Evolutionary conservation across 768 basidiomycete genomes (phyloP), one percentile per base, ranked within the genome.

Genomic region (Serendipita sp.): DNA sequence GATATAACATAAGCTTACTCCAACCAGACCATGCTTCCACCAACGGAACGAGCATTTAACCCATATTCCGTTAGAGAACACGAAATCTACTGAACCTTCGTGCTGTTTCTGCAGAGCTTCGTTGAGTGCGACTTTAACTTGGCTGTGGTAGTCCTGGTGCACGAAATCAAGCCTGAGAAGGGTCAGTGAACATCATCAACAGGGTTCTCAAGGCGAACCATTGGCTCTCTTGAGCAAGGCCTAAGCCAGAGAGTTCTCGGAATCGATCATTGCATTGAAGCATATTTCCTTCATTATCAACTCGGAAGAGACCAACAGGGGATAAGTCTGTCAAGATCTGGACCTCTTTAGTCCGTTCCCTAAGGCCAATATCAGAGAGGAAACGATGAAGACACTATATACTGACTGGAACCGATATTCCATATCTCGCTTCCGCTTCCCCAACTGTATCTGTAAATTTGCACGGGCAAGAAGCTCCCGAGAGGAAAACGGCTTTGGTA

Each of bases 401-500:
- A 36, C 41, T 60, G 16, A 47, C 65, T 38, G 32, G 10, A 18
- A 48, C 2, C 65, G 41, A 38, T 63, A 65, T 60, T 69, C 68
- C 52, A 69, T 58, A 45, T 71, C 70, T 3, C 58, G 46, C 63
- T 66, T 68, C 10, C 71, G 70, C 62, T 77, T 77, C 16, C 76
- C 76, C 5, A 77, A 68, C 45, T 76, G 75, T 63, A 76, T 70
- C 51, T 77, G 76, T 15, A 78, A 69, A 60, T 76, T 72, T 3
- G 71, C 74, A 16, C 76, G 70, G 4, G 76, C 76, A 35, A 78
- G 64, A 8, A 78, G 67, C 65, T 77, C 76, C 52, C 72, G 71
- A 1, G 73, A 69, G 45, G 71, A 73, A 71, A 77, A 78, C 1
- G 77, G 77, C 67, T 78, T 78, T 11, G 70, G 67, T 13, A 78